These are phyloP conservation scores for Penicillium sp. DNA, from an alignment of 2,329 filamentous ascomycete species.

Conservation along the genomic window DNA sequence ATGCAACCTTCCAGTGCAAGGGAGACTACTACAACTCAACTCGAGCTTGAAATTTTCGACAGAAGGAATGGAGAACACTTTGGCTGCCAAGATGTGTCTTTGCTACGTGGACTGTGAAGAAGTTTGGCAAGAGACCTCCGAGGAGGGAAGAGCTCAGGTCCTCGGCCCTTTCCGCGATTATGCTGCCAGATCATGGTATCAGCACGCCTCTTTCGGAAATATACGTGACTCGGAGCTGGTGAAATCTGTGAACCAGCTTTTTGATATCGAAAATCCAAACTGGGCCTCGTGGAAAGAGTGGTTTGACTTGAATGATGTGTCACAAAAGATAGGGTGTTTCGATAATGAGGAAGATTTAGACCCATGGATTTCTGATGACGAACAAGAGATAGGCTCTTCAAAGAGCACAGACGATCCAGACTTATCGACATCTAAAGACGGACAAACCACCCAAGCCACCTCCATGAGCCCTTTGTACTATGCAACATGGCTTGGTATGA, in stretches of 20 bases:
- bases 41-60: no score
- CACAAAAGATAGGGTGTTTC: neutral
- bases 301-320: slow-evolving; percentile 2
- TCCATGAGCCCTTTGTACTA: slow-evolving; percentile 6
- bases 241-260: neutral
- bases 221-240: neutral
- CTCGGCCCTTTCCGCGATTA: slow-evolving; percentile 1
- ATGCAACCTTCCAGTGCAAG: no score
- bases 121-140: neutral
- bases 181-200: slow-evolving; percentile 2
- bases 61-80: no score
- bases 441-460: neutral
- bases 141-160: neutral
- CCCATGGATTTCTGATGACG: no score
- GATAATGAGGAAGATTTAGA: neutral
- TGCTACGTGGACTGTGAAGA: neutral
- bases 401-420: neutral
- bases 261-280: slow-evolving; percentile 1
- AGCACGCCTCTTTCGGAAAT: neutral
- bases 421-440: neutral
- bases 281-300: slow-evolving; percentile 2
- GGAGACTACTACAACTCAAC: no score
- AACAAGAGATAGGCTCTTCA: no score
- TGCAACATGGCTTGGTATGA: slow-evolving; percentile 3
- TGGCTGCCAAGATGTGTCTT: no score